Evolutionary conservation across 2,329 filamentous ascomycete species (phyloP), one percentile per base, ranked within the genome.

Genomic region (Nannizziopsis arthrosporioides): DNA sequence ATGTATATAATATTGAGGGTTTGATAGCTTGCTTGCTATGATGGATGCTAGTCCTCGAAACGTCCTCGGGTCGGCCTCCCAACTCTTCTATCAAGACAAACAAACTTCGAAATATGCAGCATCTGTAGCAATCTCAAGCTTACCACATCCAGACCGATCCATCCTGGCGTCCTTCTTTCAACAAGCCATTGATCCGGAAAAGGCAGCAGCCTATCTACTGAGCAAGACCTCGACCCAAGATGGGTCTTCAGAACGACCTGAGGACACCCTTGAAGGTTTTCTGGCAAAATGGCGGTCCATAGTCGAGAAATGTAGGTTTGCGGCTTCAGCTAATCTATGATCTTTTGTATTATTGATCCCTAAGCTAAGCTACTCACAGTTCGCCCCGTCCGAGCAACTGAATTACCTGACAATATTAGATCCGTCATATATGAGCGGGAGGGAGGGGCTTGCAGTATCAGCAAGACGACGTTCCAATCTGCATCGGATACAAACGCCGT

Each of bases 61-160:
- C 40, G 53, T 55, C 41, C 41, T 32, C 18, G 47, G 43, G 6
- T 56, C 55, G 2, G 51, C 53, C 3, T 56, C 55, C n/a, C 54
- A 53, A 47, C 35, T 56, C 2, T 55, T 55, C 9, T 53, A 43
- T 8, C 50, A 52, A 22, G 54, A 54, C 14, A 55, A 51, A 30
- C n/a, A 50, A 34, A 52, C 52, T 2, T n/a, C 41, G 14, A 27
- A 52, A 39, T 55, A 53, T 36, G 37, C 44, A 44, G 54, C 54
- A 1, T 48, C 47, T n/a, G 49, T 57, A 41, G 47, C 35, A 12
- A 54, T 55, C 12, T 18, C 54, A 15, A 31, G 42, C 3, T 12
- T 57, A 9, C 48, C 51, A 17, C 55, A 57, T 37, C 54, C 55
- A 11, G 52, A 54, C 47, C 49, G 52, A 30, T 38, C 53, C 34